Base-by-base conservation (phyloP, 352 stramenopile genomes). In the Phytopythium ostracodes region DNA sequence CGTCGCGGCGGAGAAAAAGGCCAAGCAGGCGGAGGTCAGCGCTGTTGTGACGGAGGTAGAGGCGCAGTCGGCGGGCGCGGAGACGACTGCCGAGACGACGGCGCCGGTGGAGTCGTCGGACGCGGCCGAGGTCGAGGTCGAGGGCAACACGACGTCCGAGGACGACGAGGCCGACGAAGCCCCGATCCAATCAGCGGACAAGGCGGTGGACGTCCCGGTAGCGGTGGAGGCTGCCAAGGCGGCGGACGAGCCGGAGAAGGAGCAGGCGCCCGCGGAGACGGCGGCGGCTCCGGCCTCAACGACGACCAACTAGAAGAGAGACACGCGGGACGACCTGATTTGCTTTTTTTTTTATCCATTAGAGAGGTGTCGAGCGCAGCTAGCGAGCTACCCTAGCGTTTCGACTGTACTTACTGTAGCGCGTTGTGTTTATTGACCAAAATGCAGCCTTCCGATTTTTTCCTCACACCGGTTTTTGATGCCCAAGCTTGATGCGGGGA, bases 61-160 rank as follows among this genome's bases (percentile, higher is more conserved):
- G 38, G 18, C 24, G 14, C 20, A 59, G 59, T 46, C 33, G 25
- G 29, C 24, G 52, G 29, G 24, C 14, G 60, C 38, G 25, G 36
- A 57, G 24, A n/a, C 59, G 24, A 27, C 49, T 18, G 53, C 55
- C 27, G 59, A 58, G 44, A 29, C 43, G 27, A 7, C 22, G 22
- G 8, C 42, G 42, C 5, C 14, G 24, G 29, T 25, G 20, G 66
- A 69, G 36, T 22, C 55, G 20, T 22, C 59, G 17, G 65, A 42
- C 22, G 65, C 51, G 27, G 65, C 62, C n/a, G 66, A 77, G 52
- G 64, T 58, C 8, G 62, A 68, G n/a, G 60, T 58, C 8, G 62
- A 68, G n/a, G 60, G 64, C 33, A 72, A 67, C 55, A 72, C 64
- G 17, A 70, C 67, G 33, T 77, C 64, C 18, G 60, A 72, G 56